Evolutionary conservation across 148 eudicot species (phyloP), one percentile per base, ranked within the genome.

Genomic region (Cornus suecica): DNA sequence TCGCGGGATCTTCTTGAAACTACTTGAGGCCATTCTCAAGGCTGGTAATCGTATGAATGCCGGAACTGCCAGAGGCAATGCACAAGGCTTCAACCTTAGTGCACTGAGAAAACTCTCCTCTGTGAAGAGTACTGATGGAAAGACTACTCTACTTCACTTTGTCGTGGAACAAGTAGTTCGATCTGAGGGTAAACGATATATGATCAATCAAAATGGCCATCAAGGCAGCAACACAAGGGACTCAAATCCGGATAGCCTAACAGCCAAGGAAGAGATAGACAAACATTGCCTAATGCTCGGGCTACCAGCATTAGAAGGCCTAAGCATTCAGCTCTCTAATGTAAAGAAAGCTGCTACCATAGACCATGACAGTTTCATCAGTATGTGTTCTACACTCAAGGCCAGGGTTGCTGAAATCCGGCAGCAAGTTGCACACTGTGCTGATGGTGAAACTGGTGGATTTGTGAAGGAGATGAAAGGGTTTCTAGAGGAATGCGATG

Each of bases 11-110:
- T 85, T 87, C 86, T 73, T 83, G 24, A 85, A 80, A 68, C 87
- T 89, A 45, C 84, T 89, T 0, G 90, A 89, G 82, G 90, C 90
- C 1, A 87, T 87, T 48, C 86, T 89, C 52, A 89, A 87, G 68
- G 87, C 93, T 1, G 93, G 93, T 2, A 89, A 87, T 64, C 78
- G 81, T 8, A 76, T 89, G 89, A 89, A 87, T 62, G 93, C 87
- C 0, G 93, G 93, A 7, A 88, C 91, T 1, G 71, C 76, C 13
- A 78, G 91, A 74, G 91, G 91, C 9, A 73, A 88, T 54, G 89
- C 93, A 10, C 82, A 82, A 74, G 93, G 89, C 0, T 89, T 89
- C 51, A 80, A 85, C 45, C 83, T 87, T 4, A 83, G 62, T n/a
- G 79, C 90, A 1, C 87, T 89, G 27, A 75, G 72, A 20, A 89